Evolutionary conservation across 768 basidiomycete genomes (phyloP), one percentile per base, ranked within the genome.

Genomic region (Boletus huronensis): DNA sequence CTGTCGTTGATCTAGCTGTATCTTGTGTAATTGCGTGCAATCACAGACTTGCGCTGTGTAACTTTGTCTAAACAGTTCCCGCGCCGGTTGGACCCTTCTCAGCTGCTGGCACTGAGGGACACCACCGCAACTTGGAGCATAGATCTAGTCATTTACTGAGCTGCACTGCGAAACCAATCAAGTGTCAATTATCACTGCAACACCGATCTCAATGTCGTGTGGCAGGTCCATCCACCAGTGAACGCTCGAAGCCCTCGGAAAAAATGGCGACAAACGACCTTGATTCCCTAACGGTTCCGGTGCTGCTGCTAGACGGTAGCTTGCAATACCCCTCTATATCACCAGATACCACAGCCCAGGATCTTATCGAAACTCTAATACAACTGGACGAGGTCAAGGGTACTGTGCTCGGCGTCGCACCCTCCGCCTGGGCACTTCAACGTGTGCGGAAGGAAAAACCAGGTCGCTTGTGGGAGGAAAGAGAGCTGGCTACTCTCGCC

Each of bases 401-500:
- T 17, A 84, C 84, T 36, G 68, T 84, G 16, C 74, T 87, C 3
- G 83, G 82, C 60, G 71, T 85, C 16, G 71, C 79, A 40, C 79
- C 83, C 29, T 70, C 67, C 50, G 81, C 79, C 5, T 93, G 90
- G 89, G 85, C 81, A 21, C 67, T 93, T 55, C 89, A 89, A 68
- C 74, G 67, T 50, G 77, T 89, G 42, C 77, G 85, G 44, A 74
- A 68, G 38, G 83, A 90, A 64, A 75, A 71, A 21, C 70, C 69
- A 44, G 88, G 88, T 46, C 75, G 83, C 23, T 66, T 74, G 51
- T 90, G 90, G 88, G 84, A 85, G 59, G 85, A 90, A 58, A 76
- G 79, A 3, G 88, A 89, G 58, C 76, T 93, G 5, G 78, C 81
- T 53, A 72, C 72, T 32, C 76, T 92, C 8, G 82, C 79, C 32